These are phyloP conservation scores for Globisporangium polare DNA, from an alignment of 352 stramenopile genomes.

Conservation along the genomic window DNA sequence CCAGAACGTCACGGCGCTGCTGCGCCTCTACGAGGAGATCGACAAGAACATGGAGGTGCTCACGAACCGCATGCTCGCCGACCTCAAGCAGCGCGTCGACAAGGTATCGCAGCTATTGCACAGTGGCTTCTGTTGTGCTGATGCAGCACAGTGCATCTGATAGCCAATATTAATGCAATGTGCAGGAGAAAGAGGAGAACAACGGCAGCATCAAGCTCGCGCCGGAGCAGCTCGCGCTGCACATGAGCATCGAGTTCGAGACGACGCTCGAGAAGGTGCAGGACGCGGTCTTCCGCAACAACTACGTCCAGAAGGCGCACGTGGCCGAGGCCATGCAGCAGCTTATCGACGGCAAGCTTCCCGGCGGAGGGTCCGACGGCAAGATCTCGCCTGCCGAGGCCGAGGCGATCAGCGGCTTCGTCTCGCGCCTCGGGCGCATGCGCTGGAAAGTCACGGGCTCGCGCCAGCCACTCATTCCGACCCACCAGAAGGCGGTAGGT, in stretches of 20 bases:
- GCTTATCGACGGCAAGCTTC: slow-evolving; percentile 51
- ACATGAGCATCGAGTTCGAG: slow-evolving; percentile 84
- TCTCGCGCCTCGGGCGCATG: slow-evolving; percentile 64
- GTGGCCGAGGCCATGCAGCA: slow-evolving; percentile 68
- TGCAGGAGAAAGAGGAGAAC: slow-evolving; percentile 33
- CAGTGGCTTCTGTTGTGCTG: not conserved
- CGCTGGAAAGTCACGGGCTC: slow-evolving; percentile 80
- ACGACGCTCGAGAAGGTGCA: slow-evolving; percentile 76
- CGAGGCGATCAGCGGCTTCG: slow-evolving; percentile 67
- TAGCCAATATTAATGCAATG: not conserved
- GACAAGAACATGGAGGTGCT: slow-evolving; percentile 84
- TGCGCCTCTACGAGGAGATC: slow-evolving; percentile 79
- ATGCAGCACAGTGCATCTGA: not conserved
- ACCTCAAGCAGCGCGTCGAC: slow-evolving; percentile 52
- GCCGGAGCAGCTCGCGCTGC: slow-evolving; percentile 64
- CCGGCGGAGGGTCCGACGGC: slow-evolving; percentile 38
- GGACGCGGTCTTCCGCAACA: slow-evolving; percentile 80
- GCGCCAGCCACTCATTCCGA: slow-evolving; percentile 62
- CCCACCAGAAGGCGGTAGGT: slow-evolving; percentile 34
- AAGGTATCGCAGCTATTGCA: slow-evolving; percentile 10
- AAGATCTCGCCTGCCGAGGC: slow-evolving; percentile 61
- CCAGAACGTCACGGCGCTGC: slow-evolving; percentile 61
- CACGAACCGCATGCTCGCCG: slow-evolving; percentile 60
- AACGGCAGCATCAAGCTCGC: slow-evolving; percentile 42
- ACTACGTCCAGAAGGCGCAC: slow-evolving; percentile 78